Evolutionary conservation across 345 rosid genomes (phyloP).

Genomic region (Toxicodendron radicans): DNA sequence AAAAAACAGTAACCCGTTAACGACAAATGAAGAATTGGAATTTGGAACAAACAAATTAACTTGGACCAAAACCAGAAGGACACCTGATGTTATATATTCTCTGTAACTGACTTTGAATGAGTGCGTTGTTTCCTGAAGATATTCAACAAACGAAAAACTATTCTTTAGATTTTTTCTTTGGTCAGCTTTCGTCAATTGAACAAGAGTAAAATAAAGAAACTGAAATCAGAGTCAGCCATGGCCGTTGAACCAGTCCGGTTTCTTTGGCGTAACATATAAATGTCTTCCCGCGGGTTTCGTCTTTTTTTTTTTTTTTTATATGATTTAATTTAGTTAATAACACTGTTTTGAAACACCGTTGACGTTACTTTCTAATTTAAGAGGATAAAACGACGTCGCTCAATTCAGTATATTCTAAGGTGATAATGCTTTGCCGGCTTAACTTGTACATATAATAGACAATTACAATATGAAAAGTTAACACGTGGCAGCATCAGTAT

Average conservation of each 20-base stretch:
- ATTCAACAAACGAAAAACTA: neutral
- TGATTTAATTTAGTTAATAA: neutral
- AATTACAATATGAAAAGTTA: too few relatives aligned
- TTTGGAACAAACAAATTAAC: too few relatives aligned
- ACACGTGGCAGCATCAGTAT: too few relatives aligned
- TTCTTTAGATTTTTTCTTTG: neutral
- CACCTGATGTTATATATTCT: neutral
- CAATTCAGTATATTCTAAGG: too few relatives aligned
- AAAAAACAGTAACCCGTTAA: neutral
- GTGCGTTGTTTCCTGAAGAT: neutral
- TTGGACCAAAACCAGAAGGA: neutral
- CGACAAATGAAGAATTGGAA: neutral
- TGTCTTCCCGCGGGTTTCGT: constrained; percentile 51
- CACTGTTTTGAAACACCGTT: neutral
- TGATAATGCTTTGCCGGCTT: too few relatives aligned
- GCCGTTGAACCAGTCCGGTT: constrained; percentile 38
- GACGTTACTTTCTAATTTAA: neutral
- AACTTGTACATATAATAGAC: too few relatives aligned
- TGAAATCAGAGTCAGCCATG: neutral
- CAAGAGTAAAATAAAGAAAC: neutral
- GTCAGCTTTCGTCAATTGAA: neutral
- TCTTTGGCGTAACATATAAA: constrained; percentile 19
- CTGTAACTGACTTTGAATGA: neutral
- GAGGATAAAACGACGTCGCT: neutral
- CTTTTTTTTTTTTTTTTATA: neutral